These are phyloP conservation scores for Claviceps purpurea DNA, from an alignment of 2,329 filamentous ascomycete genomes.

Conservation along the genomic window DNA sequence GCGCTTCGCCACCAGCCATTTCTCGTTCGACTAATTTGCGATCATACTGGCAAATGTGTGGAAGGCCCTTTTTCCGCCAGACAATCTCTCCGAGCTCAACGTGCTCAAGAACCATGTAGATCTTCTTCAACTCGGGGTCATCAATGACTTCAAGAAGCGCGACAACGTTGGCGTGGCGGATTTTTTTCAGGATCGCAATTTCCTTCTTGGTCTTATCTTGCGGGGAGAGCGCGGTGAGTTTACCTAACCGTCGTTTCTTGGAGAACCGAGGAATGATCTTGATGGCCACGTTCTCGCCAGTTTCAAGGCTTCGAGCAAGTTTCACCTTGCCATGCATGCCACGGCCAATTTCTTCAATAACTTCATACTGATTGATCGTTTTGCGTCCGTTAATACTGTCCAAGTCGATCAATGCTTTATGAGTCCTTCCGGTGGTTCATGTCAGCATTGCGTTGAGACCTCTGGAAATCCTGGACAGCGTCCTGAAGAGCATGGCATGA, in stretches of 20 bases:
- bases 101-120: conserved; percentile 94
- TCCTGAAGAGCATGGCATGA: not conserved
- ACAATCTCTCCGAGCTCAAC: conserved; percentile 88
- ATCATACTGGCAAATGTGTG: conserved; percentile 72
- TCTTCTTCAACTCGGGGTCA: conserved; percentile 90
- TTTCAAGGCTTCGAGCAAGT: conserved; percentile 68
- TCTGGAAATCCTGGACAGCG: not conserved
- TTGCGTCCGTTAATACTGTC: conserved; percentile 85
- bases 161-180: conserved; percentile 92
- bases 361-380: conserved; percentile 94
- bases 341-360: conserved; percentile 89
- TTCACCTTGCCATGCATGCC: conserved; percentile 98
- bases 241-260: conserved; percentile 82
- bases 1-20: conserved; percentile 45
- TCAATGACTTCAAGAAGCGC: conserved; percentile 94
- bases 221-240: conserved; percentile 51
- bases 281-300: conserved; percentile 75
- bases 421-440: conserved; percentile 42
- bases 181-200: conserved; percentile 97
- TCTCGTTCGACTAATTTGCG: conserved; percentile 67
- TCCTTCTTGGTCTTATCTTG: conserved; percentile 84
- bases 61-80: conserved; percentile 81
- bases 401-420: conserved; percentile 82
- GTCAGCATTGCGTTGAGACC: not conserved
- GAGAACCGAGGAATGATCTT: conserved; percentile 97